Evolutionary conservation across 2,329 filamentous ascomycete species (phyloP).

Genomic region (Epichloe sp.): DNA sequence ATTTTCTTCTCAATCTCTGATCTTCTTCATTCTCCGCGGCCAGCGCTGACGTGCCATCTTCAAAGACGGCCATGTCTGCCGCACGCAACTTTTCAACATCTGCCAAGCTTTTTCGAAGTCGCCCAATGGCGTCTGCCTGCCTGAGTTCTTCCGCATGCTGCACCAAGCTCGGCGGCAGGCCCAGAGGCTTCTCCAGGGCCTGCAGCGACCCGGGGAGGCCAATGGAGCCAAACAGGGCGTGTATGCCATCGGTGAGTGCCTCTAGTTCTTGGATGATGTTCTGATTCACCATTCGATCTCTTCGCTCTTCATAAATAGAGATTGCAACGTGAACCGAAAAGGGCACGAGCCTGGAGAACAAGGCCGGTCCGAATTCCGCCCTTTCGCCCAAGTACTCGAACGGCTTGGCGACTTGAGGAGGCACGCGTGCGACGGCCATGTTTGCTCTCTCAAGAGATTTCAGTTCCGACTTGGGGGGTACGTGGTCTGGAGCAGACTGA

Average conservation of each 20-base stretch:
- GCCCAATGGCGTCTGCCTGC: slow-evolving; percentile 73
- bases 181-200: slow-evolving; percentile 86
- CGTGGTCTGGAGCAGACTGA: slow-evolving; percentile 39
- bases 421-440: slow-evolving; percentile 72
- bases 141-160: slow-evolving; percentile 90
- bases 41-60: slow-evolving; percentile 69
- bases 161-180: slow-evolving; percentile 69
- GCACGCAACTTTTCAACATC: slow-evolving; percentile 85
- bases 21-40: slow-evolving; percentile 76
- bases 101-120: slow-evolving; percentile 65
- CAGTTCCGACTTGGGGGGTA: slow-evolving; percentile 85
- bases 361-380: slow-evolving; percentile 65
- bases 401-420: slow-evolving; percentile 70
- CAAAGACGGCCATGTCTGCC: slow-evolving; percentile 64
- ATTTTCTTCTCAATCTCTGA: slow-evolving; percentile 57
- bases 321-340: slow-evolving; percentile 92
- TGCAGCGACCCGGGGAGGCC: slow-evolving; percentile 88
- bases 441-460: slow-evolving; percentile 73
- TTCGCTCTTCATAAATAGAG: slow-evolving; percentile 85
- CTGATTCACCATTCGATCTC: slow-evolving; percentile 82
- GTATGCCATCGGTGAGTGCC: slow-evolving; percentile 62
- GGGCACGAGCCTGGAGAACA: slow-evolving; percentile 86
- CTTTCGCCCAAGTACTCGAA: slow-evolving; percentile 68
- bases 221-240: slow-evolving; percentile 66
- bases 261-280: slow-evolving; percentile 79